A percentile compares a stretch with the other conserved stretches of the same genome.
These are phyloP conservation scores for Gossypium lobatum DNA, from an alignment of 441 rosid species.

Conservation along the genomic window DNA sequence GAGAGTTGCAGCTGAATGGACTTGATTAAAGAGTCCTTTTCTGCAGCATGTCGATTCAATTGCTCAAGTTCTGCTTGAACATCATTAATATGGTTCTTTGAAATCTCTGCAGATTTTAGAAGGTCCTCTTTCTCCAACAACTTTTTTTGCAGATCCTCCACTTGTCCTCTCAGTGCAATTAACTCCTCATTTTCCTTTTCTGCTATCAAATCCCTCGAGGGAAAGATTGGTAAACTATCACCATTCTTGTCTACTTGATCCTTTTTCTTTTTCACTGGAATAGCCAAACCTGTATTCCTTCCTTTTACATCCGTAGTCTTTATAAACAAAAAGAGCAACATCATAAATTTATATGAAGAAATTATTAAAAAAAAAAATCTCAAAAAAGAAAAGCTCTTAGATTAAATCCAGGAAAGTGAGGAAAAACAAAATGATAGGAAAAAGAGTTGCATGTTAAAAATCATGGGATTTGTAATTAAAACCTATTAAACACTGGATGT, in stretches of 20 bases:
- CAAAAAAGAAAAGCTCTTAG: neutral
- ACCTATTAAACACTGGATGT: neutral
- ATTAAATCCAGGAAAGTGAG: neutral
- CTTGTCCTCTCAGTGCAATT: slow-evolving; percentile 50
- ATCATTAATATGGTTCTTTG: slow-evolving; percentile 41
- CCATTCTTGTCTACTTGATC: slow-evolving; percentile 41
- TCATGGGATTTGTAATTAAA: neutral
- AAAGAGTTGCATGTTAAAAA: neutral
- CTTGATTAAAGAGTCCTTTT: slow-evolving; percentile 62
- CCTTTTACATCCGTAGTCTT: slow-evolving; percentile 51
- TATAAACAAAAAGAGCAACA: slow-evolving; percentile 13
- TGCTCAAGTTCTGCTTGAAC: slow-evolving; percentile 49
- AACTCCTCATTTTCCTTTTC: slow-evolving; percentile 64
- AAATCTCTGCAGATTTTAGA: slow-evolving; percentile 52
- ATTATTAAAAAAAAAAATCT: neutral
- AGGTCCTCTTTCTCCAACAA: slow-evolving; percentile 74
- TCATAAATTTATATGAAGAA: slow-evolving; percentile 6
- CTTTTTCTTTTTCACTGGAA: slow-evolving; percentile 58
- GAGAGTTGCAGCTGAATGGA: slow-evolving; percentile 66
- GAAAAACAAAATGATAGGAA: no score
- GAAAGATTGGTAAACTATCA: slow-evolving; percentile 35
- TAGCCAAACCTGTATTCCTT: slow-evolving; percentile 50
- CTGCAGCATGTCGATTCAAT: slow-evolving; percentile 47
- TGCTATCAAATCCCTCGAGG: slow-evolving; percentile 41
- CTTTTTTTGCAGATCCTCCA: slow-evolving; percentile 63